Conservation (phyloP, 208 protist species). For the Giardia duodenalis region DNA sequence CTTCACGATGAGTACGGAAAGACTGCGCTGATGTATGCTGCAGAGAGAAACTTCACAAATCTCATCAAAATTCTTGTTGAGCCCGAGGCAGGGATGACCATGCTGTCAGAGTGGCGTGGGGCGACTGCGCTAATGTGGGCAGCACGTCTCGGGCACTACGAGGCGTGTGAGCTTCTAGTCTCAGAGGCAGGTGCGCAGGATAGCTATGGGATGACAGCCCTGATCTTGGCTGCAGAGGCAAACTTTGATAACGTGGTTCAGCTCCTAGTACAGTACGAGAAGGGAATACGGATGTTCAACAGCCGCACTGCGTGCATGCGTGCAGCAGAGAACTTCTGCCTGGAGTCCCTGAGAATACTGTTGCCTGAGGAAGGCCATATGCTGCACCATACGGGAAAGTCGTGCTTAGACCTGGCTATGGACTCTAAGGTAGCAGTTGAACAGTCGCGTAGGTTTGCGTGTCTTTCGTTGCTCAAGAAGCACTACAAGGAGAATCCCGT, state of each 20-base stretch:
- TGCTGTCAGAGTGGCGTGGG: background rate
- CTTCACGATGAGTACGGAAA: conserved; percentile 1
- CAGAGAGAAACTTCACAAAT: background rate
- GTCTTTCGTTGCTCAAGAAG: background rate
- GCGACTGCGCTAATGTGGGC: background rate
- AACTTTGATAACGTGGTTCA: background rate
- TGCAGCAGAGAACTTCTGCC: background rate
- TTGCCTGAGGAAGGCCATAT: background rate
- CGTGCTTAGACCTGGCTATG: background rate
- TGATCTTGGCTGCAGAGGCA: background rate
- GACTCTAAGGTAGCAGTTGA: background rate
- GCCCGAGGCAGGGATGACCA: background rate
- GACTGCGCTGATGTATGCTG: background rate
- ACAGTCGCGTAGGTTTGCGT: background rate
- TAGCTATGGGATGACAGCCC: conserved; percentile 2
- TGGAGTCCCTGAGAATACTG: background rate
- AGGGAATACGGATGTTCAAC: background rate
- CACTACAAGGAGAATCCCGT: background rate
- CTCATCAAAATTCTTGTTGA: background rate
- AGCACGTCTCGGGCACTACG: background rate
- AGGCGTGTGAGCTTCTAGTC: background rate
- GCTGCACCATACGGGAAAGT: background rate
- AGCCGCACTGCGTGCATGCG: background rate
- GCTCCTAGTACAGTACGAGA: background rate
- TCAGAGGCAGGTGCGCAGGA: background rate